These are phyloP conservation scores for Saturnispora halmiae DNA, from an alignment of 805 yeast species.

Conservation along the genomic window DNA sequence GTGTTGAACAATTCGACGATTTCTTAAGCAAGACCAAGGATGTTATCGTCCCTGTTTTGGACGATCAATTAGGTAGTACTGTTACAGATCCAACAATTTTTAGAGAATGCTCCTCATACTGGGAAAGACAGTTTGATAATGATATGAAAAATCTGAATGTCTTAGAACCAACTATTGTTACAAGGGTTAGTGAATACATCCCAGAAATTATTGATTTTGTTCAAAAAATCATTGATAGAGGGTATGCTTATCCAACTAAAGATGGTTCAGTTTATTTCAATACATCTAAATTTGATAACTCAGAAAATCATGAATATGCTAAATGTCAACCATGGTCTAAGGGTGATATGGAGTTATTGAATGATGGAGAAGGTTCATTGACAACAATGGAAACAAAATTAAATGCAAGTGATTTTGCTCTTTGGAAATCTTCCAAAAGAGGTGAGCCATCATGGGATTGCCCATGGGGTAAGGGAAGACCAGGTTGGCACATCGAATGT, in stretches of 20 bases:
- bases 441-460: constrained; percentile 97
- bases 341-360: constrained; percentile 74
- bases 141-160: constrained; percentile 87
- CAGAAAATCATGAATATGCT: constrained; percentile 74
- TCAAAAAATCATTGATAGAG: constrained; percentile 60
- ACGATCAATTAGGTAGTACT: constrained; percentile 58
- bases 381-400: constrained; percentile 47
- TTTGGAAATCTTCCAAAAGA: constrained; percentile 93
- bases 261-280: constrained; percentile 98
- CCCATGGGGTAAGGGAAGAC: constrained; percentile 96
- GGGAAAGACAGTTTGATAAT: constrained; percentile 78
- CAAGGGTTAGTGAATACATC: constrained; percentile 91
- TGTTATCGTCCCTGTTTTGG: constrained; percentile 65
- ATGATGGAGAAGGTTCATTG: constrained; percentile 92
- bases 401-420: constrained; percentile 80
- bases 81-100: constrained; percentile 83
- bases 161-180: constrained; percentile 72
- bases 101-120: constrained; percentile 70
- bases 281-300: constrained; percentile 68
- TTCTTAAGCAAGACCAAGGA: constrained; percentile 56
- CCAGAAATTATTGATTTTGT: constrained; percentile 87
- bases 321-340: constrained; percentile 98
- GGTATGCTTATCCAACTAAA: constrained; percentile 71
- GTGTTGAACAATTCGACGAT: constrained; percentile 22
- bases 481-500: constrained; percentile 99